Conservation (phyloP, 208 protist species). For the Wallacemonas collosoma region DNA sequence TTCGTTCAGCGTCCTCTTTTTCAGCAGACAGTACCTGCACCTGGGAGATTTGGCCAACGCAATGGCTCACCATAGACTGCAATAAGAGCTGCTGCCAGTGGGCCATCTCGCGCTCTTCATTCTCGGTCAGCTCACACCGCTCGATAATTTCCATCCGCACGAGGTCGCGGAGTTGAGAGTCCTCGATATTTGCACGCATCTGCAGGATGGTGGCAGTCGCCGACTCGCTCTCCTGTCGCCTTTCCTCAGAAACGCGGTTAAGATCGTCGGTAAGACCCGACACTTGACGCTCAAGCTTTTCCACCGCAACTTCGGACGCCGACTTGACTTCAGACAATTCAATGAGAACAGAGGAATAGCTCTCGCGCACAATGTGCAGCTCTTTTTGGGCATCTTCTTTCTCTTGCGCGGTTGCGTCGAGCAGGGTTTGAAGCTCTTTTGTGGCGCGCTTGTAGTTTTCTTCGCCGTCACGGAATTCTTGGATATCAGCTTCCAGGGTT, state of each 20-base stretch:
- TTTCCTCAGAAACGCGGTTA: conserved; percentile 7
- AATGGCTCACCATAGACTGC: not conserved
- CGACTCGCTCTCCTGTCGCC: conserved; percentile 7
- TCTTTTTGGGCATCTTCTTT: conserved; percentile 56
- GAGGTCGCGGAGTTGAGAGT: conserved; percentile 15
- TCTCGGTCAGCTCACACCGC: not conserved
- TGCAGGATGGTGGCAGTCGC: not conserved
- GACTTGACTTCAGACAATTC: conserved; percentile 58
- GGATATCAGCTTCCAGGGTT: conserved; percentile 44
- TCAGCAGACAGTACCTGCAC: not conserved
- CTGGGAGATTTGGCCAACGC: not conserved
- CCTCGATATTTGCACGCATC: conserved; percentile 13
- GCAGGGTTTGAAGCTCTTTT: conserved; percentile 35
- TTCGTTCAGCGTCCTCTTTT: not conserved
- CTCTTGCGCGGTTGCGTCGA: conserved; percentile 15
- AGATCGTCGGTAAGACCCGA: conserved; percentile 13
- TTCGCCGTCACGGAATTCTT: conserved; percentile 30
- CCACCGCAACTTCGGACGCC: not conserved
- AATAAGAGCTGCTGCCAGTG: not conserved
- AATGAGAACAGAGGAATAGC: conserved; percentile 56
- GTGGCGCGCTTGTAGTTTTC: conserved; percentile 29
- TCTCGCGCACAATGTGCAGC: conserved; percentile 57
- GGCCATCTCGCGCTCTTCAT: not conserved
- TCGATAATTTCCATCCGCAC: conserved; percentile 1
- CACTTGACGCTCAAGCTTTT: conserved; percentile 15